phyloP scores from a whole-genome alignment of 2,329 filamentous ascomycete species.

The Aureobasidium sp. region DNA sequence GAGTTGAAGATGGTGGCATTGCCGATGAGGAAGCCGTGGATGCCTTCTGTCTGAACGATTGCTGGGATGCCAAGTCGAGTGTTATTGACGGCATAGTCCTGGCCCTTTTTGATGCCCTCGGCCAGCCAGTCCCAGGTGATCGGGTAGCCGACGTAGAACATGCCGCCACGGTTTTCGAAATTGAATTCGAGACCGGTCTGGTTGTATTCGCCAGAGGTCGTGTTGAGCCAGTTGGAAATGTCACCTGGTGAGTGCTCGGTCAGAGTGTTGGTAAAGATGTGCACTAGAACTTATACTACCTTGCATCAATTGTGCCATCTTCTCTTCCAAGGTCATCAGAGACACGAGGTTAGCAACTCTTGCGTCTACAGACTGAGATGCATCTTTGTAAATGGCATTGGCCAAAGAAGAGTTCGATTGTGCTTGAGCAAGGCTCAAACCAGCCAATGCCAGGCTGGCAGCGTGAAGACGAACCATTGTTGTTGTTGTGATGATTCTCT shows the following conservation, averaged over 20 bases:
- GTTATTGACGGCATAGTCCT: slow-evolving; percentile 62
- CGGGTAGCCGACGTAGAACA: slow-evolving; percentile 65
- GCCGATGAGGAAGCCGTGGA: slow-evolving; percentile 63
- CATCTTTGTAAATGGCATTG: slow-evolving; percentile 55
- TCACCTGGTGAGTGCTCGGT: slow-evolving; percentile 40
- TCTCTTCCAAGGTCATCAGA: slow-evolving; percentile 69
- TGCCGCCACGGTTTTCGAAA: slow-evolving; percentile 59
- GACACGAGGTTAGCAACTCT: slow-evolving; percentile 61
- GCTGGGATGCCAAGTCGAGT: slow-evolving; percentile 65
- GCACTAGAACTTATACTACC: slow-evolving; percentile 20
- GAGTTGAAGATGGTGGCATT: slow-evolving; percentile 77
- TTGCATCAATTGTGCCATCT: slow-evolving; percentile 57
- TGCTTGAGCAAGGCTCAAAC: slow-evolving; percentile 3
- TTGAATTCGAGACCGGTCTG: slow-evolving; percentile 58
- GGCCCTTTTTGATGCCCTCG: slow-evolving; percentile 55
- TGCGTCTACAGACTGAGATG: slow-evolving; percentile 54
- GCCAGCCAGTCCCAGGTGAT: slow-evolving; percentile 57
- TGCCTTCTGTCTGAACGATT: slow-evolving; percentile 65
- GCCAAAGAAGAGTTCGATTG: slow-evolving; percentile 23
- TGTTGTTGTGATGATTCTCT: no score
- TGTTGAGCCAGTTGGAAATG: slow-evolving; percentile 66
- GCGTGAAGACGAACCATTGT: neutral
- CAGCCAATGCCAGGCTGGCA: slow-evolving; percentile 2
- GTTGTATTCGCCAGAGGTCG: slow-evolving; percentile 61
- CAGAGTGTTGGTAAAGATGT: neutral